Conservation (phyloP, 2,329 filamentous ascomycete species). For the Acephala macrosclerotiorum region DNA sequence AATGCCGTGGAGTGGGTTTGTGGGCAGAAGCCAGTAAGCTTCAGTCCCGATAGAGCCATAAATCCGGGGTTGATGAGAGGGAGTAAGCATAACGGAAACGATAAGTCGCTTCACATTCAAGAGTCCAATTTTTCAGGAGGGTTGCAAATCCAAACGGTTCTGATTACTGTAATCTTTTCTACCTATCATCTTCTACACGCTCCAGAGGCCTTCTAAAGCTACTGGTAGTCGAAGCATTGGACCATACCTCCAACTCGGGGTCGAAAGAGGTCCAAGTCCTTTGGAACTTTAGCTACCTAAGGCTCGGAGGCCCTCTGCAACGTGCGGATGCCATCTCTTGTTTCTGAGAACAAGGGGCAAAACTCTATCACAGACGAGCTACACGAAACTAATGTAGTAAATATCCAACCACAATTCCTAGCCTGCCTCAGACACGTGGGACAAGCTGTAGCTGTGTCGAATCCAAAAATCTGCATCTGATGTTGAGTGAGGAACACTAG, state of each 20-base stretch:
- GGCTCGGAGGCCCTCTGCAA: too few species aligned
- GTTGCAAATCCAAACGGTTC: neutral
- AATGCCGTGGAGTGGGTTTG: conserved; percentile 8
- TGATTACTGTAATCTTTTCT: too few species aligned
- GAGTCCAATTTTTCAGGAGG: neutral
- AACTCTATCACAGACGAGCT: neutral
- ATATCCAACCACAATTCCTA: neutral
- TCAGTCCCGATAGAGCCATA: conserved; percentile 1
- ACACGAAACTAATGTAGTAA: neutral
- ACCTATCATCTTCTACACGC: too few species aligned
- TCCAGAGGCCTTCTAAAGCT: too few species aligned
- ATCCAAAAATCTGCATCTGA: too few species aligned
- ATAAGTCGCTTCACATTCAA: neutral
- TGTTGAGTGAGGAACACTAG: too few species aligned
- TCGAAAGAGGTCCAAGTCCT: too few species aligned
- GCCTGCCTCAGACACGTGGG: neutral
- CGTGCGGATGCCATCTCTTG: neutral
- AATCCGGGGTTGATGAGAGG: conserved; percentile 1
- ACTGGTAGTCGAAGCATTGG: too few species aligned
- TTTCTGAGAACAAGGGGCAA: neutral
- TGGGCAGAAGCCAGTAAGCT: neutral
- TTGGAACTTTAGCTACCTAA: too few species aligned
- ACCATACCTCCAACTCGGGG: too few species aligned
- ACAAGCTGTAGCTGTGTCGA: too few species aligned
- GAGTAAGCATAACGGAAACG: neutral